A percentile compares a stretch with the other conserved stretches of the same genome.
phyloP scores from a whole-genome alignment of 805 yeast species.

The Candida peoriensis region DNA sequence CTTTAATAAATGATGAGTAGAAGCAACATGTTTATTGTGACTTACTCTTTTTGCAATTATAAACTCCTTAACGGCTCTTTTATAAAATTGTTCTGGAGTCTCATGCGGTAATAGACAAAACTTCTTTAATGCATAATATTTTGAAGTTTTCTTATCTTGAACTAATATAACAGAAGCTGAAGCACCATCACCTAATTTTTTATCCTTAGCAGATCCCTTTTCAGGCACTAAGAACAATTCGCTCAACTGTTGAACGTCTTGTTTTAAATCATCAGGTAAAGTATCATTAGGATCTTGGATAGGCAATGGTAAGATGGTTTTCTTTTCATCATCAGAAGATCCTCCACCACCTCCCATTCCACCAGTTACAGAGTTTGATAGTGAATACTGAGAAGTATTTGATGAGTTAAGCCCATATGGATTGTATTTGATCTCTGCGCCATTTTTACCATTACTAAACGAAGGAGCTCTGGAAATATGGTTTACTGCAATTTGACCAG shows the following conservation, averaged over 20 bases:
- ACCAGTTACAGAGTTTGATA: too few relatives aligned
- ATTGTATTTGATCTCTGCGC: constrained; percentile 41
- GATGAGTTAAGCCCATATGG: constrained; percentile 54
- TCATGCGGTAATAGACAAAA: constrained; percentile 58
- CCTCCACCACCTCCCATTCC: too few relatives aligned
- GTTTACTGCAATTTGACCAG: too few relatives aligned
- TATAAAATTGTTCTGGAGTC: constrained; percentile 57
- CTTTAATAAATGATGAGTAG: constrained; percentile 48
- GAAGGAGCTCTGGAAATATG: not conserved
- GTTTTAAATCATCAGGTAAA: constrained; percentile 50
- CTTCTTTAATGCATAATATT: constrained; percentile 59
- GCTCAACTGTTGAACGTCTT: constrained; percentile 41
- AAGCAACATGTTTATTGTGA: constrained; percentile 56
- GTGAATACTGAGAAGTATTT: constrained; percentile 25
- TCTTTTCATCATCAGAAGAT: constrained; percentile 32
- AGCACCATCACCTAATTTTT: constrained; percentile 68
- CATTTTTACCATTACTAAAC: constrained; percentile 32
- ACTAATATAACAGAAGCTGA: constrained; percentile 58
- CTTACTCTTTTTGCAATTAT: constrained; percentile 51
- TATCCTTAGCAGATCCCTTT: constrained; percentile 30
- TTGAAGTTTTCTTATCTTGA: constrained; percentile 32
- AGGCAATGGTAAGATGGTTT: constrained; percentile 53
- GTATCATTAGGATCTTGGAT: constrained; percentile 61
- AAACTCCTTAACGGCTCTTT: constrained; percentile 59
- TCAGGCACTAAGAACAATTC: constrained; percentile 49